Evolutionary conservation across 1,284 basidiomycete species (phyloP), one percentile per base, ranked within the genome.

Genomic region (Bjerkandera adusta): DNA sequence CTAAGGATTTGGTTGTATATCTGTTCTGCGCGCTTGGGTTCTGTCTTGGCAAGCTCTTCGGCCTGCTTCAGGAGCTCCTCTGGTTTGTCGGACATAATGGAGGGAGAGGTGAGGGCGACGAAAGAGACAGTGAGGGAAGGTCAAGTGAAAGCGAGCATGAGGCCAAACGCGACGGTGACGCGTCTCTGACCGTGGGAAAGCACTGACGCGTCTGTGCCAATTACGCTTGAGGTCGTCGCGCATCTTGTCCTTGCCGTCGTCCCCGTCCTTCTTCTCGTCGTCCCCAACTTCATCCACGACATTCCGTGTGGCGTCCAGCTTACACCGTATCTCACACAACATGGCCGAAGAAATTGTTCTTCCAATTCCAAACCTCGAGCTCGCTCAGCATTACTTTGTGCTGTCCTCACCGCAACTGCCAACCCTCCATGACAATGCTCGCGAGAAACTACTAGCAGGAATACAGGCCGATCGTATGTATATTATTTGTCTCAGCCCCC

Each of bases 331-430:
- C 4, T 12, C 43, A 12, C 55, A 45, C 37, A 60, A 53, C 56
- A 93, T 93, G 91, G 78, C 89, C 43, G 90, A 93, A 69, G 92
- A 95, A 57, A 72, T 82, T 21, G 81, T 92, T 2, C 76, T 90
- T 25, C 90, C 91, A 0, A 88, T 89, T 55, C 93, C 93, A 11
- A 93, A 96, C 63, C 81, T 94, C 47, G 71, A 76, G 16, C 77
- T 94, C 18, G 76, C 91, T 1, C 88, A 93, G 60, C 78, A 85
- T 58, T 72, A 87, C 21, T 95, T 90, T 59, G 77, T 82, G 20
- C 74, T 96, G 5, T 78, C 80, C 6, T 81, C 80, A 20, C 71
- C 81, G 0, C 70, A 75, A 2, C 72, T 93, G 29, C 64, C 70
- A 0, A 71, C 79, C 40, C 71, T 88, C 5, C 89, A 91, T 56